Evolutionary conservation across 2,329 filamentous ascomycete genomes (phyloP), one percentile per base, ranked within the genome.

Genomic region (Trichophyton schoenleinii): DNA sequence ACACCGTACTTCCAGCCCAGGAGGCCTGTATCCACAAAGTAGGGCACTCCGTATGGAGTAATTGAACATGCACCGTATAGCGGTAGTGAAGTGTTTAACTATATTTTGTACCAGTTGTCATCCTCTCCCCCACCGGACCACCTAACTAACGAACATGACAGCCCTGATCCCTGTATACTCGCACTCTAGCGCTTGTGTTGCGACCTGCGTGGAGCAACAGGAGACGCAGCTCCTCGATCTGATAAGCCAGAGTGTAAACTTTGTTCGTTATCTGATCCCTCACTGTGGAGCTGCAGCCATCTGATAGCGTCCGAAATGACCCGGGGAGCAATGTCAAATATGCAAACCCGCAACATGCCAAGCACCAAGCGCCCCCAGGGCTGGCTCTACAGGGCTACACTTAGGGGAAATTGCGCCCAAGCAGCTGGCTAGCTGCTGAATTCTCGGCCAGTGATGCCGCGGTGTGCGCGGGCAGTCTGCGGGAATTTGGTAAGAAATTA

Each of bases 241-340:
- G 49, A 55, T 55, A 55, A 55, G 49, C 49, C 49, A 28, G 34
- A 34, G 28, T 36, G 49, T 28, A 55, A 55, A 55, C 49, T 36
- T 13, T 36, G 28, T 55, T 28, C 34, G 49, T 55, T 55, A 55
- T 55, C 28, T 36, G 49, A 55, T 55, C 28, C 49, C 25, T 36
- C 9, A 36, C 31, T 55, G 49, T 55, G 49, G 49, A 36, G 11
- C 49, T 34, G 13, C 34, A 13, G 8, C 18, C 25, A 55, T 55
- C 49, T 55, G 49, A 55, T 55, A 55, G 49, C 18, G 15, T 55
- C 49, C 49, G 49, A 55, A n/a, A 34, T 55, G 7, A 6, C 49
- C 49, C 49, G 49, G 49, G 18, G 20, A 55, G 49, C 25, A 36
- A n/a, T 25, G 20, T 20, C 8, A 9, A 22, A 49, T 28, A 28